Percentiles rank a stretch among this genome's conserved stretches.
These are phyloP conservation scores for Trifolium repens DNA, from an alignment of 306 rosid genomes.

Conservation along the genomic window DNA sequence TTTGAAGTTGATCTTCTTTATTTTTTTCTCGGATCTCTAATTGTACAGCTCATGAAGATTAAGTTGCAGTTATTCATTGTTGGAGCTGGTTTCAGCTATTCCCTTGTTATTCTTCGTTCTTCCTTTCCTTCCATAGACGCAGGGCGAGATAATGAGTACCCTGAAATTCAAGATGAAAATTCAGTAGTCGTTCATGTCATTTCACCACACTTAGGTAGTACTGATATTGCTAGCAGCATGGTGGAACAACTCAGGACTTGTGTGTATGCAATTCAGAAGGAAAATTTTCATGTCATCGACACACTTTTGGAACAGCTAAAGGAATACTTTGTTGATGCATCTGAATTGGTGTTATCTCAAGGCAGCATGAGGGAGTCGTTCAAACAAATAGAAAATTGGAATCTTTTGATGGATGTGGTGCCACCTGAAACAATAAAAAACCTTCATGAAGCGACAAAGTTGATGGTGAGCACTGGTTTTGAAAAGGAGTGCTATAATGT, in stretches of 20 bases:
- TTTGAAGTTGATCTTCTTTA: slow-evolving; percentile 32
- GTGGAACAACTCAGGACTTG: background rate
- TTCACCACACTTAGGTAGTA: background rate
- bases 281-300: no score
- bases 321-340: no score
- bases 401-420: no score
- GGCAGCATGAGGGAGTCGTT: no score
- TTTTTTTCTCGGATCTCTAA: slow-evolving; percentile 14
- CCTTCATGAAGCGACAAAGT: slow-evolving; percentile 66
- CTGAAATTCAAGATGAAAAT: background rate
- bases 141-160: background rate
- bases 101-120: slow-evolving; percentile 22
- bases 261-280: background rate
- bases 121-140: background rate
- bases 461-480: slow-evolving; percentile 62
- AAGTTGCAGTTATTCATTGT: slow-evolving; percentile 1
- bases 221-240: background rate
- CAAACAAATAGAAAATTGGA: no score
- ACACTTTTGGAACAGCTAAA: no score
- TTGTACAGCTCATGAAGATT: slow-evolving; percentile 33
- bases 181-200: background rate
- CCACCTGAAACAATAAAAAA: slow-evolving; percentile 39
- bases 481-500: slow-evolving; percentile 60
- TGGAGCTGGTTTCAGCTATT: slow-evolving; percentile 25
- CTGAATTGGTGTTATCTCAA: no score